phyloP scores from a whole-genome alignment of 2,329 filamentous ascomycete species.

The Aureobasidium sp. region DNA sequence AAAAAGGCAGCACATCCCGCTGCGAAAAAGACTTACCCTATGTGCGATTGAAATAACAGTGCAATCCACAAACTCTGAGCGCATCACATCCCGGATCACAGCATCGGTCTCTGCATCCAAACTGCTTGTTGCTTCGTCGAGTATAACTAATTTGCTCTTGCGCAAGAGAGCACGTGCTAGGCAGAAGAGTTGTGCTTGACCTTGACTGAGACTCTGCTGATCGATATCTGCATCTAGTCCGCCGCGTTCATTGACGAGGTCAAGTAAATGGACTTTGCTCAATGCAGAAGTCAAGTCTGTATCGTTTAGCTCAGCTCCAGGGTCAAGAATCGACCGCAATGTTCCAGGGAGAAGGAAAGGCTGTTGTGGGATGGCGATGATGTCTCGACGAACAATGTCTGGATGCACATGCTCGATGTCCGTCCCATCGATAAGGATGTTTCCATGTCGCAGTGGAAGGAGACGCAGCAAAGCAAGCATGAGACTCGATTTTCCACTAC shows the following conservation, averaged over 20 bases:
- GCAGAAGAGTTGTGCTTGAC: constrained; percentile 43
- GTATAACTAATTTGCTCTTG: constrained; percentile 32
- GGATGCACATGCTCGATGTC: constrained; percentile 19
- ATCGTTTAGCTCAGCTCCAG: constrained; percentile 20
- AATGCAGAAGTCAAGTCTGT: constrained; percentile 34
- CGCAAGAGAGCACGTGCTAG: constrained; percentile 39
- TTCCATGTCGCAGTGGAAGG: constrained; percentile 36
- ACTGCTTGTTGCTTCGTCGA: constrained; percentile 20
- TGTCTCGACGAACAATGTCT: constrained; percentile 28
- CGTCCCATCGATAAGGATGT: constrained; percentile 37
- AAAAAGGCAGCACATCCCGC: neutral
- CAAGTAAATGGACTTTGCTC: constrained; percentile 34
- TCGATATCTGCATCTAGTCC: constrained; percentile 31
- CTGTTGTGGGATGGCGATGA: constrained; percentile 44
- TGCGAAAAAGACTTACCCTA: constrained; percentile 28
- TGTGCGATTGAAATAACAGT: constrained; percentile 53
- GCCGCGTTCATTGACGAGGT: constrained; percentile 19
- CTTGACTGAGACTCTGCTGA: constrained; percentile 30
- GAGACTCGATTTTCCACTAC: constrained; percentile 44
- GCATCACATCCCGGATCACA: neutral
- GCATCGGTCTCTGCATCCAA: constrained; percentile 1
- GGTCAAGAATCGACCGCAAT: constrained; percentile 24
- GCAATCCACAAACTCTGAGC: constrained; percentile 39
- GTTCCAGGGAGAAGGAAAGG: constrained; percentile 40
- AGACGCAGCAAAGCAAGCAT: constrained; percentile 42